These are phyloP conservation scores for Rhizopogon sp. DNA, from an alignment of 768 basidiomycete genomes.

Conservation along the genomic window DNA sequence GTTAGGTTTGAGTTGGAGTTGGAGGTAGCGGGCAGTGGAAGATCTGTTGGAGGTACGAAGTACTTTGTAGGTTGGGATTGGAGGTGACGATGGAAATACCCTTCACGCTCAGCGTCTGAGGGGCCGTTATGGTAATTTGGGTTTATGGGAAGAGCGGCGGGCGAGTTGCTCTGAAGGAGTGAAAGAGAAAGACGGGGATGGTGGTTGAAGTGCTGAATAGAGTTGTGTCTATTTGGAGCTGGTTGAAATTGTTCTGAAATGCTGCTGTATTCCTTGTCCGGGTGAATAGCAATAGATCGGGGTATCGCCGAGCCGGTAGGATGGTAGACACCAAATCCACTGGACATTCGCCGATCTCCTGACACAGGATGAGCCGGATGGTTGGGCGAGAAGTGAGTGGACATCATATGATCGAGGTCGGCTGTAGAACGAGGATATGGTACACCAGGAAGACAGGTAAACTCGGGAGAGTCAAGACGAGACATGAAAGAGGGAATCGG, in stretches of 20 bases:
- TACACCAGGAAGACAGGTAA: conserved; percentile 30
- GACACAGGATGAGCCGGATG: conserved; percentile 6
- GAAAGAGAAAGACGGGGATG: conserved; percentile 34
- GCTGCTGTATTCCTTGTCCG: conserved; percentile 32
- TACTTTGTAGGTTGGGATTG: conserved; percentile 15
- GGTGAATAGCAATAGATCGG: conserved; percentile 31
- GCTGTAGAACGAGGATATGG: conserved; percentile 19
- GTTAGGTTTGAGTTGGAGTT: conserved; percentile 19
- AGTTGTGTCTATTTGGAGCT: conserved; percentile 29
- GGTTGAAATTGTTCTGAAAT: conserved; percentile 26
- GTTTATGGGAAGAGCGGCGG: conserved; percentile 17
- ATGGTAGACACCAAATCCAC: conserved; percentile 10
- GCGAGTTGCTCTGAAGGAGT: conserved; percentile 17
- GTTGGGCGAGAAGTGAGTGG: conserved; percentile 12
- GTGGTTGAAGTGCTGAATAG: conserved; percentile 32
- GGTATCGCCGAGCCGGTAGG: conserved; percentile 21
- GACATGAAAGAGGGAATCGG: conserved; percentile 30
- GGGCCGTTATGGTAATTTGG: conserved; percentile 12
- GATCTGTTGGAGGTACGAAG: conserved; percentile 8
- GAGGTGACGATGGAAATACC: conserved; percentile 11
- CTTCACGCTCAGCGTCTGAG: conserved; percentile 18
- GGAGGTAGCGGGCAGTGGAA: conserved; percentile 21
- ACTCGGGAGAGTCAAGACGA: conserved; percentile 37
- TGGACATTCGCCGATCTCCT: conserved; percentile 19
- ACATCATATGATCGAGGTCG: conserved; percentile 24